These are phyloP conservation scores for Tylopilus rubrobrunneus DNA, from an alignment of 768 basidiomycete species.

Conservation along the genomic window DNA sequence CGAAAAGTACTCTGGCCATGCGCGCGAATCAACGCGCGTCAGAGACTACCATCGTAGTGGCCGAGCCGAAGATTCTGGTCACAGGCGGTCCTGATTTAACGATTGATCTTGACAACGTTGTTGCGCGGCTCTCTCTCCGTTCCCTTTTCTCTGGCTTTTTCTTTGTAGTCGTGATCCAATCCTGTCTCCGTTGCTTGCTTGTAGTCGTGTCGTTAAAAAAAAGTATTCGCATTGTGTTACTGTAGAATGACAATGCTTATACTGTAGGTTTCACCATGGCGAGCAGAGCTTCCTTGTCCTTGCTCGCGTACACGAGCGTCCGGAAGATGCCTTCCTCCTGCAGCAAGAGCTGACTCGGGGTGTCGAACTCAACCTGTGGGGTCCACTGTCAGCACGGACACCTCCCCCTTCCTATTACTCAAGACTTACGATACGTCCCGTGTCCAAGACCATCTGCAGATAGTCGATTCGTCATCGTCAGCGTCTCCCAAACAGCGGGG, in stretches of 20 bases:
- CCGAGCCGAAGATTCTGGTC: constrained; percentile 29
- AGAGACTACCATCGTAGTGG: constrained; percentile 40
- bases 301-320: constrained; percentile 4
- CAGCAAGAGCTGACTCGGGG: constrained; percentile 4
- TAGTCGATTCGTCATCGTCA: not conserved
- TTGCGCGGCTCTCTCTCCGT: not conserved
- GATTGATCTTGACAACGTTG: constrained; percentile 1
- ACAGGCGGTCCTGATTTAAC: constrained; percentile 25
- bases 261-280: constrained; percentile 1
- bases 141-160: not conserved
- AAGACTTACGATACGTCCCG: constrained; percentile 6
- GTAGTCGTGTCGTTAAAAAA: not conserved
- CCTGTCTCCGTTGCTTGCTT: not conserved
- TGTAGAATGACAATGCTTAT: constrained; percentile 1
- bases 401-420: not conserved
- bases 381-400: not conserved
- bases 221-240: constrained; percentile 9
- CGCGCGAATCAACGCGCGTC: constrained; percentile 28
- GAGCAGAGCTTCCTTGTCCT: constrained; percentile 2
- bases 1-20: constrained; percentile 37
- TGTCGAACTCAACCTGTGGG: constrained; percentile 7
- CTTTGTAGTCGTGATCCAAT: not conserved
- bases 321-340: not conserved
- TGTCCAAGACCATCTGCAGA: constrained; percentile 8
- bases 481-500: no score